Evolutionary conservation across 345 rosid genomes (phyloP), one percentile per base, ranked within the genome.

Genomic region (Rhizophora apiculata): DNA sequence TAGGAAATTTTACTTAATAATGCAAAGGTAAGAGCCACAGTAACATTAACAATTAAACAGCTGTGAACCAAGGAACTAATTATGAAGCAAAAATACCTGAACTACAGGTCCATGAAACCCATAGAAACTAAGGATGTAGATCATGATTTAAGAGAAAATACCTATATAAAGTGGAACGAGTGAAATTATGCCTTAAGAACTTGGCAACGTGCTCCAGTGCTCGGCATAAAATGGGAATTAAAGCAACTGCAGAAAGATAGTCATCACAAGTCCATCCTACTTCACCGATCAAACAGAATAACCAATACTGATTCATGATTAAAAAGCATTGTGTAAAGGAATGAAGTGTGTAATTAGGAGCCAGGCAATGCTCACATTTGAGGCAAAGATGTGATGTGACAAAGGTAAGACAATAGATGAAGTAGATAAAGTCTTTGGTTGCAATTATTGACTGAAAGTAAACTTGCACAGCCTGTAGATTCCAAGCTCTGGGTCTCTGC

Each of bases 401-500:
- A 66, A 92, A 90, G 19, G 91, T 82, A 62, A 96, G 85, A 82
- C 98, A 88, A 82, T 89, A 92, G 81, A 96, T 87, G 82, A 90
- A 82, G 87, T 82, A 85, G 82, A 96, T 85, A 82, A 96, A 96
- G 81, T 96, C 98, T 78, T 89, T 96, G 72, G 99, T 80, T 30
- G 85, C 87, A 64, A 92, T 83, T 71, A 92, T 77, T 69, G 98
- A 81, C 81, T 86, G 96, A 48, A 92, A 81, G 82, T 89, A 96
- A 37, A 83, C 84, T 84, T 92, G 98, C 80, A 96, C 60, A 34
- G 90, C 94, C 79, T 84, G 98, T 87, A 92, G 69, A 80, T 90
- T 96, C 95, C 88, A 89, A 60, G 90, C 94, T 76, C 91, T 84
- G 68, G 99, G 98, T 73, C 66, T 86, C 99, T 96, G 84, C 77